Evolutionary conservation across 176 grass and related monocot genomes (phyloP), one percentile per base, ranked within the genome.

Genomic region (Oryza brachyantha): DNA sequence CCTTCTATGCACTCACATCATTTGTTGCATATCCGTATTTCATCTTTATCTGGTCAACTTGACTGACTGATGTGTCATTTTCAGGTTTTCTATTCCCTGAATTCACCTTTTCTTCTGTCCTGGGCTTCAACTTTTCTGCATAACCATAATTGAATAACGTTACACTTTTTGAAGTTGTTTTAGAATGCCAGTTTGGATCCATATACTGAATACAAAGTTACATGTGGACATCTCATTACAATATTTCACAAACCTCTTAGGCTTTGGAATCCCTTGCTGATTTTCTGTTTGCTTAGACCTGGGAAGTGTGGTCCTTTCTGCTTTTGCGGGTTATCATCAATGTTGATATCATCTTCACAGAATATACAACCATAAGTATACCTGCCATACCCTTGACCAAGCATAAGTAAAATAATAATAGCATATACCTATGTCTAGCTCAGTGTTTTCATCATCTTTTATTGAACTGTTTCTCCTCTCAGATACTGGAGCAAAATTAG

Each of bases 11-110:
- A 88, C 94, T 92, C 79, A 99, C 96, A 71, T 89, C 87, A 75
- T 67, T 99, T 78, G 66, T 71, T 17, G 92, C 64, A 81, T 93
- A 99, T 75, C 96, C 90, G 66, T 99, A 99, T 71, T 99, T 95
- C 70, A 88, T 90, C 77, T 95, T 99, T 87, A 99, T 95, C 80
- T 93, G 90, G 82, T 99, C 88, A 12, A 99, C 86, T 48, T 89
- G 81, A 70, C 78, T 93, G 36, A 64, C 19, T 31, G 79, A 38
- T 68, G 69, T 59, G 74, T 86, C 89, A n/a, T 88, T 85, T 92
- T 92, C 87, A 29, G 40, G 55, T 27, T 81, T 85, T 72, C 80
- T 78, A 74, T 89, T 89, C 41, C 60, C 82, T 16, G 41, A 67
- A 71, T 77, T 87, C 36, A 75, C 62, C 58, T 89, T 93, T 81